Percentiles rank a stretch among this genome's conserved stretches.
phyloP scores from a whole-genome alignment of 2,329 filamentous ascomycete genomes.

The Cryphonectria japonica region DNA sequence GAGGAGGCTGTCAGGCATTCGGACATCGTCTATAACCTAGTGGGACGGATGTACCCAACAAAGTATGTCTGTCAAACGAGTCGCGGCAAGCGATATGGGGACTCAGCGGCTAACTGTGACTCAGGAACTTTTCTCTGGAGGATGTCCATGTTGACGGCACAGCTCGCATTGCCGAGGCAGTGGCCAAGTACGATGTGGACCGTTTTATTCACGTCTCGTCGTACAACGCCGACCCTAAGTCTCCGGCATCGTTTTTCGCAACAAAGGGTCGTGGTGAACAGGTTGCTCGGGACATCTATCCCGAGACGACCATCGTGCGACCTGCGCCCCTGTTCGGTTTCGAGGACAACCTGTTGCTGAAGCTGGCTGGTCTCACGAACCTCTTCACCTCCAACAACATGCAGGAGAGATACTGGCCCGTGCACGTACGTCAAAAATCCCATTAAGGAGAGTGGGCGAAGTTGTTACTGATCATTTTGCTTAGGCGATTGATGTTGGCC shows the following conservation, averaged over 20 bases:
- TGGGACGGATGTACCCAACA: constrained; percentile 93
- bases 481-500: constrained; percentile 82
- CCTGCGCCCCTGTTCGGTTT: constrained; percentile 94
- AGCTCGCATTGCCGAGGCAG: constrained; percentile 89
- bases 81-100: background rate
- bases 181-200: constrained; percentile 97
- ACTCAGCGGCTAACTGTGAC: constrained; percentile 4
- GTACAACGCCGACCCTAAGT: constrained; percentile 82
- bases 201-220: constrained; percentile 96
- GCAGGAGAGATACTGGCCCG: constrained; percentile 87
- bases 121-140: constrained; percentile 86
- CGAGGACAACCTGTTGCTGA: constrained; percentile 89
- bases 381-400: constrained; percentile 91
- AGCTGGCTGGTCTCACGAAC: constrained; percentile 78
- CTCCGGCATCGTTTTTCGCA: constrained; percentile 84
- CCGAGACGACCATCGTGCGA: constrained; percentile 94
- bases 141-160: constrained; percentile 94
- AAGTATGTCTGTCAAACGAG: constrained; percentile 64
- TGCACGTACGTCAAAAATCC: constrained; percentile 67
- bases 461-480: too few relatives aligned
- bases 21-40: constrained; percentile 95
- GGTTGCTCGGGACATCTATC: constrained; percentile 85
- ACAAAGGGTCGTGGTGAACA: constrained; percentile 88
- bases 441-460: background rate
- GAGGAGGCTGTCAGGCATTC: constrained; percentile 97